Evolutionary conservation across 2,329 filamentous ascomycete genomes (phyloP).

Genomic region (Diaporthe sp.): DNA sequence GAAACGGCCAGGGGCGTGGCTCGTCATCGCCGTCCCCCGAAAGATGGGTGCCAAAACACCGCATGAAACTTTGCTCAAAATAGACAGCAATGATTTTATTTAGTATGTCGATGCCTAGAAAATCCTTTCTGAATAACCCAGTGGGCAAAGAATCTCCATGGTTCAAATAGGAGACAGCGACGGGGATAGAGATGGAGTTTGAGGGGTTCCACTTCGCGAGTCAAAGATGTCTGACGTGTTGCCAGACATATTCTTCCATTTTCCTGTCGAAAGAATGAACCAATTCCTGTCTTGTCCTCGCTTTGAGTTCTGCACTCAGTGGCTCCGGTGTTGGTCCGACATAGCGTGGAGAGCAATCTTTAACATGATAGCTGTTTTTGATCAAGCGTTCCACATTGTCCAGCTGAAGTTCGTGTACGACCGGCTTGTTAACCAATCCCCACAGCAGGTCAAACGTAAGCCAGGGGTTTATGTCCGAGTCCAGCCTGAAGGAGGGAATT

Average conservation of each 20-base stretch:
- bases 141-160: slow-evolving; percentile 14
- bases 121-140: neutral
- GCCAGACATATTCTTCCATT: neutral
- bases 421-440: neutral
- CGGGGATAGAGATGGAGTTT: neutral
- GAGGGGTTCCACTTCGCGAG: neutral
- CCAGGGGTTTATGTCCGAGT: neutral
- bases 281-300: slow-evolving; percentile 10
- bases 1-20: neutral
- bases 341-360: neutral
- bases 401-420: no score
- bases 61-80: slow-evolving; percentile 25
- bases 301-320: slow-evolving; percentile 21
- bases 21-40: slow-evolving; percentile 4
- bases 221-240: neutral
- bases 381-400: neutral
- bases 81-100: neutral
- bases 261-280: neutral
- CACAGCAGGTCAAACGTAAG: neutral
- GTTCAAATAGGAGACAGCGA: slow-evolving; percentile 5
- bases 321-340: slow-evolving; percentile 9
- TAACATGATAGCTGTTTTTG: neutral
- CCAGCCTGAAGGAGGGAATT: neutral
- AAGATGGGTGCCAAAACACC: neutral
- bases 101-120: neutral